Conservation (phyloP, 805 yeast genomes). For the Hanseniaspora vineae region DNA sequence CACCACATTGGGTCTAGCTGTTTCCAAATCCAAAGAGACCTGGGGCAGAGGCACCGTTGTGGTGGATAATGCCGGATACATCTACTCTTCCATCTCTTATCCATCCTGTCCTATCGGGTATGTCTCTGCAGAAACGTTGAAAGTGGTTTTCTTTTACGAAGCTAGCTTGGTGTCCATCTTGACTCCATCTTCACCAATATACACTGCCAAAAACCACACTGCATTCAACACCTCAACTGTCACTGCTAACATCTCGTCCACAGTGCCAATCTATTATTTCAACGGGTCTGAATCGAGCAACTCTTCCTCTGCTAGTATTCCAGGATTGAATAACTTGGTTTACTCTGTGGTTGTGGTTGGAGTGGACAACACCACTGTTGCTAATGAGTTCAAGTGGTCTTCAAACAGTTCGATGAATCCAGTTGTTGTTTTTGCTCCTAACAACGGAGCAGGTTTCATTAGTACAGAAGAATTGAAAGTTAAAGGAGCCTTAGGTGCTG, state of each 20-base stretch:
- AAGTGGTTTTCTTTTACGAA: constrained; percentile 17
- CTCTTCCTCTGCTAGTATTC: constrained; percentile 1
- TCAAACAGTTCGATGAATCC: constrained; percentile 5
- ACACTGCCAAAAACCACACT: constrained; percentile 14
- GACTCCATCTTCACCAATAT: constrained; percentile 12
- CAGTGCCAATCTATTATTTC: constrained; percentile 3
- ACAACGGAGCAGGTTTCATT: constrained; percentile 7
- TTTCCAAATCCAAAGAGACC: constrained; percentile 12
- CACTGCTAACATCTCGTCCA: constrained; percentile 1
- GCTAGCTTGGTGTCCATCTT: constrained; percentile 13
- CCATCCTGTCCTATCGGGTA: constrained; percentile 19
- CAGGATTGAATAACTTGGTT: neutral
- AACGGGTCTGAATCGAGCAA: constrained; percentile 12
- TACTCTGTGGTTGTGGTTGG: neutral
- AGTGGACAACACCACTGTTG: neutral
- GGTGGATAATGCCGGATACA: constrained; percentile 12
- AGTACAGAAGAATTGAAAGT: constrained; percentile 10
- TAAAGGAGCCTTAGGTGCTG: constrained; percentile 17
- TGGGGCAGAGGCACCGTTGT: constrained; percentile 15
- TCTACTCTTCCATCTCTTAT: constrained; percentile 18
- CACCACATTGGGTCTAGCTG: constrained; percentile 10
- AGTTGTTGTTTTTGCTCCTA: constrained; percentile 21
- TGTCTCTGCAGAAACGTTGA: constrained; percentile 6
- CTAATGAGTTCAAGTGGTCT: neutral
- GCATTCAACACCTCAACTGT: constrained; percentile 5